Base-by-base conservation (phyloP, 1,284 basidiomycete genomes). In the Puccinia polysora region DNA sequence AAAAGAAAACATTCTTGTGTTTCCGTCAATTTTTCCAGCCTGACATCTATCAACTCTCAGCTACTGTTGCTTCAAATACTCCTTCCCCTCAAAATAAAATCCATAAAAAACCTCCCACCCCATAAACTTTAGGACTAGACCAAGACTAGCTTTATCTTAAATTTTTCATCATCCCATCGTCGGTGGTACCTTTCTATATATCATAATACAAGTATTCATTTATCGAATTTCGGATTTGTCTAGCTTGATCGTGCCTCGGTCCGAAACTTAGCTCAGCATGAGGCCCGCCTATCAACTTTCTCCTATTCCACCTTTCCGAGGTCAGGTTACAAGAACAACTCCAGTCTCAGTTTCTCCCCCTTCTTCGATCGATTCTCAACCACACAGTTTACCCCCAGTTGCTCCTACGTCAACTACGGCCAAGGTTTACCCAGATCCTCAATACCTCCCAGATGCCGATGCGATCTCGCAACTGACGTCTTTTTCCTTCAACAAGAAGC, bases 231-330 rank as follows among this genome's bases (percentile, higher is more conserved):
- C 56, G 38, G 38, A 34, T 49, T 52, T 34, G n/a, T 34, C 36
- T 36, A 49, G 47, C 63, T 52, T 34, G 14, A 40, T 28, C 23
- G 36, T 52, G 10, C 45, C 36, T 34, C 36, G 28, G 30, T 62
- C 63, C 30, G 30, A 43, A 52, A 50, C 63, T 18, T 50, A 65
- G 32, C 36, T 25, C 32, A 65, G 34, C 30, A 67, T 67, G 65
- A 67, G 45, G 52, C 40, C 34, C n/a, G 52, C 65, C 38, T 67
- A 67, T 53, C 65, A 67, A 56, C 52, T 67, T 18, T 50, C 65
- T 15, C 65, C 52, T 40, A 67, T 67, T 34, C 64, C 64, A 53
- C 64, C 64, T 52, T 67, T 67, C 38, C 50, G 64, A 38, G 52
- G 20, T 38, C 49, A 55, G 38, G 18, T 14, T 20, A 40, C 32